Base-by-base conservation (phyloP, 1,284 basidiomycete genomes). In the Fereydounia khargensis region DNA sequence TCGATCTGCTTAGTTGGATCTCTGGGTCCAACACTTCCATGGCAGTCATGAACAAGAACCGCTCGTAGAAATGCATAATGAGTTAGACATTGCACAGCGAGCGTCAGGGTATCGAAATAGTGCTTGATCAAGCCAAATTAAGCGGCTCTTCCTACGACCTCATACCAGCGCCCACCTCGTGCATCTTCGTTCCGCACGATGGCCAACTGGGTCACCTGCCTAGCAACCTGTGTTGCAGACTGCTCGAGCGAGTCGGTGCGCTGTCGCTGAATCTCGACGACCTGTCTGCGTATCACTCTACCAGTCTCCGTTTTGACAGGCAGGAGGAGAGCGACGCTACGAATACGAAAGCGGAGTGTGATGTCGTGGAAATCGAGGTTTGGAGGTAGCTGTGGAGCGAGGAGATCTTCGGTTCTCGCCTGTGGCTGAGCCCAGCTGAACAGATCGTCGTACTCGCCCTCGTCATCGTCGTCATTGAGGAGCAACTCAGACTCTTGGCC, bases 381-480 rank as follows among this genome's bases (percentile, higher is more conserved):
- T 27, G 8, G 8, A 27, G 28, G 5, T 16, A 13, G 6, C 6
- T 30, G 6, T 13, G 13, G 6, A 6, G 6, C 6, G 14, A 30
- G 13, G 14, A 30, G 28, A 13, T 61, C 52, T 22, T 61, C 57
- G 36, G 55, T 46, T 21, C 44, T 51, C 0, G 57, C 55, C 34
- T 55, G 57, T 14, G 52, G 57, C 22, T 61, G 57, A 6, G 55
- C 31, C 57, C 57, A 61, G 13, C 49, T 52, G 42, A 61, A 61
- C 17, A 61, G 40, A 19, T 61, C 57, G 11, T 52, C 57, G 16
- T 39, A 42, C n/a, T 51, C 57, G 30, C 38, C 16, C 33, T 61
- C 47, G 24, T 61, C 57, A 31, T 61, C 47, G 24, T 61, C 57
- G 25, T 61, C 50, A 42, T 45, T 50, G 33, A 61, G 47, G 16